A percentile compares a stretch with the other conserved stretches of the same genome.
These are phyloP conservation scores for Rhodotorula graminis DNA, from an alignment of 768 basidiomycete species.

Conservation along the genomic window DNA sequence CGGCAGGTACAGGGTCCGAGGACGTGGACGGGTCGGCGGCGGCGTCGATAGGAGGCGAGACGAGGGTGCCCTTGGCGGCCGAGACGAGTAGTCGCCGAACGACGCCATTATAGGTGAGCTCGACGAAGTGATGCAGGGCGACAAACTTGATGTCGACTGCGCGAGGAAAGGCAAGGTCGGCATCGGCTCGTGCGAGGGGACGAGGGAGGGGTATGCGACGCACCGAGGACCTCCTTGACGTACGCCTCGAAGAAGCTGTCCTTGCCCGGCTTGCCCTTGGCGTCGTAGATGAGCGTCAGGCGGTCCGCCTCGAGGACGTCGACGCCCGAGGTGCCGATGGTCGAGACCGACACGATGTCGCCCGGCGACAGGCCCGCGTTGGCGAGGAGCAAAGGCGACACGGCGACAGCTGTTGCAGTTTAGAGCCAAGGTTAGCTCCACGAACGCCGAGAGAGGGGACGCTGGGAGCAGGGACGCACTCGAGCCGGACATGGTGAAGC, in stretches of 20 bases:
- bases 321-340: constrained; percentile 30
- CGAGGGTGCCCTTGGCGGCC: constrained; percentile 8
- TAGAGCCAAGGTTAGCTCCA: too few species aligned
- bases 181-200: too few species aligned
- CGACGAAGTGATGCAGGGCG: constrained; percentile 33
- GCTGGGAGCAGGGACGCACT: not conserved
- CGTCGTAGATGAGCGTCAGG: constrained; percentile 31
- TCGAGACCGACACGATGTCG: constrained; percentile 15
- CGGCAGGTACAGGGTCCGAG: not conserved
- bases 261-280: constrained; percentile 29
- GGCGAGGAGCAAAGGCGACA: constrained; percentile 24
- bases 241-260: constrained; percentile 40
- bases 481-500: constrained; percentile 27
- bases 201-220: not conserved
- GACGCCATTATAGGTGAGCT: constrained; percentile 33
- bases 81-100: constrained; percentile 30
- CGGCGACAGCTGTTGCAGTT: constrained; percentile 9
- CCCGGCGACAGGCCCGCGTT: constrained; percentile 22
- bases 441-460: not conserved
- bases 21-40: not conserved
- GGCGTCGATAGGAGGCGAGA: not conserved
- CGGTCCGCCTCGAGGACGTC: constrained; percentile 26
- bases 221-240: constrained; percentile 34
- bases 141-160: constrained; percentile 39
- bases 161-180: not conserved